Conservation (phyloP, 2,329 filamentous ascomycete species). For the Nemania sp. region DNA sequence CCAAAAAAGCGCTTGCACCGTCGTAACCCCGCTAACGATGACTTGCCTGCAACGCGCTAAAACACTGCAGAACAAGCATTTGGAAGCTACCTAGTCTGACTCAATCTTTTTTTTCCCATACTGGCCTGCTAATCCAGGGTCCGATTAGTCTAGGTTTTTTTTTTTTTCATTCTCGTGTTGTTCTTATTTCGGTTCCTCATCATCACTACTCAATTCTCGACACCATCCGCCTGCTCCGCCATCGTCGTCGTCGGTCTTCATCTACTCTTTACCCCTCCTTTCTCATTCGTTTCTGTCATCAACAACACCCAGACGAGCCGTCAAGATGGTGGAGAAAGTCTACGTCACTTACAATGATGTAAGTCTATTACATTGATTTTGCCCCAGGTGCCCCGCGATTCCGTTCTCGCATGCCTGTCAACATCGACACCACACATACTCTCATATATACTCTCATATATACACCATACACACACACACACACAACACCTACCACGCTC, state of each 20-base stretch:
- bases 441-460: too few relatives aligned
- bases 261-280: neutral
- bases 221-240: neutral
- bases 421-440: neutral
- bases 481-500: neutral
- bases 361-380: constrained; percentile 43
- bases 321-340: constrained; percentile 79
- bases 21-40: constrained; percentile 8
- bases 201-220: neutral
- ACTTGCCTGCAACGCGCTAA: constrained; percentile 5
- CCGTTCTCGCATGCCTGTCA: constrained; percentile 18
- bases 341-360: constrained; percentile 94
- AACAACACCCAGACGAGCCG: constrained; percentile 9
- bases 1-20: too few relatives aligned
- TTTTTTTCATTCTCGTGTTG: neutral
- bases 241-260: neutral
- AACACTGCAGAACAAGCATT: neutral
- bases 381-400: constrained; percentile 28
- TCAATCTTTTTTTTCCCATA: constrained; percentile 20
- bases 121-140: constrained; percentile 15
- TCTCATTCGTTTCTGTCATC: neutral
- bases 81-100: too few relatives aligned
- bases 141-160: constrained; percentile 1
- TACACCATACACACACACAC: neutral
- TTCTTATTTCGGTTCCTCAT: neutral